Conservation (phyloP, 257 asterid species). For the Solanum microdontum region DNA sequence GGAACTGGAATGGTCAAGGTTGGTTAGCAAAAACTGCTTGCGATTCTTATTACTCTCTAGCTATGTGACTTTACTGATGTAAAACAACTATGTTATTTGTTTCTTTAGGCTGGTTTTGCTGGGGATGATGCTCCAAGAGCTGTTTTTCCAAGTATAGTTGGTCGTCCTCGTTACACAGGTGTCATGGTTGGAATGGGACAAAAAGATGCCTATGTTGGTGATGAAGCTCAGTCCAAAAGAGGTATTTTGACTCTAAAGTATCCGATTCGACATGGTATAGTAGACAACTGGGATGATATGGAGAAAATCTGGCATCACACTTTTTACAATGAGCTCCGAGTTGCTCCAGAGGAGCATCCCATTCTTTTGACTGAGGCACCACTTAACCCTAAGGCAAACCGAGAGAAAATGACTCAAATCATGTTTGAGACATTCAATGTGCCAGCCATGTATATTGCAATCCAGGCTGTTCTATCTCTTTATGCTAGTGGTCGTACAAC, state of each 20-base stretch:
- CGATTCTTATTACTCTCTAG: background rate
- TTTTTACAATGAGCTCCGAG: slow-evolving; percentile 10
- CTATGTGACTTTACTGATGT: background rate
- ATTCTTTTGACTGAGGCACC: slow-evolving; percentile 8
- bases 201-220: slow-evolving; percentile 11
- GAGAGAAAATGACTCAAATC: slow-evolving; percentile 7
- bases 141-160: slow-evolving; percentile 9
- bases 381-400: slow-evolving; percentile 9
- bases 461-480: slow-evolving; percentile 11
- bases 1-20: slow-evolving; percentile 14
- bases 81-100: background rate
- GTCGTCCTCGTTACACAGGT: slow-evolving; percentile 4
- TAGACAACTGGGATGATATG: slow-evolving; percentile 10
- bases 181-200: slow-evolving; percentile 13
- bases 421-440: slow-evolving; percentile 8
- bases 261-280: slow-evolving; percentile 4
- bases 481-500: slow-evolving; percentile 12
- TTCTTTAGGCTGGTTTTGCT: slow-evolving; percentile 9
- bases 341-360: slow-evolving; percentile 6
- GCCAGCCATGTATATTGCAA: slow-evolving; percentile 11
- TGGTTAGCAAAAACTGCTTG: background rate
- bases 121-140: slow-evolving; percentile 13
- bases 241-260: slow-evolving; percentile 7
- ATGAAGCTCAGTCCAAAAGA: slow-evolving; percentile 6
- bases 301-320: slow-evolving; percentile 11